phyloP scores from a whole-genome alignment of 2,329 filamentous ascomycete species.

The Cladosporium phlei region DNA sequence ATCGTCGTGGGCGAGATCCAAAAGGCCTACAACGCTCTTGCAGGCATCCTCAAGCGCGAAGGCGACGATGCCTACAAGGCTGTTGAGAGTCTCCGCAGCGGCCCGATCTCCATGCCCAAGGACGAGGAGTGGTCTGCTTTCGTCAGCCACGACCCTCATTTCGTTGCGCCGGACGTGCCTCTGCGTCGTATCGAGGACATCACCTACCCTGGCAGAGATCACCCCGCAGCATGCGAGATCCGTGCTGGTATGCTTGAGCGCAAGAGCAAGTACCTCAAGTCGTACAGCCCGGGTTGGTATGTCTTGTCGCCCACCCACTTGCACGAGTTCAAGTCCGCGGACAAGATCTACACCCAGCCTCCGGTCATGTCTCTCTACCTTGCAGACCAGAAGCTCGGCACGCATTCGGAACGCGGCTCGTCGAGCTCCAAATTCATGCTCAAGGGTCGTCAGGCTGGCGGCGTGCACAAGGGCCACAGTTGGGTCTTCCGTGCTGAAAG shows the following conservation, averaged over 20 bases:
- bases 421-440: constrained; percentile 97
- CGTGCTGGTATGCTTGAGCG: constrained; percentile 87
- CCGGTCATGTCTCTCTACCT: constrained; percentile 96
- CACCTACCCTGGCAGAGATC: constrained; percentile 83
- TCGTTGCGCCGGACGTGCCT: constrained; percentile 79
- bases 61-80: constrained; percentile 74
- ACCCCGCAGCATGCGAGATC: constrained; percentile 77
- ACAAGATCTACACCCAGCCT: constrained; percentile 73
- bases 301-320: constrained; percentile 93
- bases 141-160: constrained; percentile 73
- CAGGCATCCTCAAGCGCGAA: constrained; percentile 85
- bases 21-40: constrained; percentile 93
- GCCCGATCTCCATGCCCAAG: constrained; percentile 88
- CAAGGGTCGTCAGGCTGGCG: constrained; percentile 88
- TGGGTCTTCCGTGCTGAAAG: constrained; percentile 66
- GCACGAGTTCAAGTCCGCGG: constrained; percentile 98
- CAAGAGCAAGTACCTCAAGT: constrained; percentile 98
- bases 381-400: constrained; percentile 90
- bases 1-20: constrained; percentile 98
- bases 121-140: constrained; percentile 88
- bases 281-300: constrained; percentile 95
- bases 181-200: constrained; percentile 76
- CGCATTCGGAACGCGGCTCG: constrained; percentile 75
- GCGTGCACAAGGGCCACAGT: constrained; percentile 76
- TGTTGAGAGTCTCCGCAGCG: constrained; percentile 74